Evolutionary conservation across 768 basidiomycete genomes (phyloP), one percentile per base, ranked within the genome.

Genomic region (Termitomyces sp.): DNA sequence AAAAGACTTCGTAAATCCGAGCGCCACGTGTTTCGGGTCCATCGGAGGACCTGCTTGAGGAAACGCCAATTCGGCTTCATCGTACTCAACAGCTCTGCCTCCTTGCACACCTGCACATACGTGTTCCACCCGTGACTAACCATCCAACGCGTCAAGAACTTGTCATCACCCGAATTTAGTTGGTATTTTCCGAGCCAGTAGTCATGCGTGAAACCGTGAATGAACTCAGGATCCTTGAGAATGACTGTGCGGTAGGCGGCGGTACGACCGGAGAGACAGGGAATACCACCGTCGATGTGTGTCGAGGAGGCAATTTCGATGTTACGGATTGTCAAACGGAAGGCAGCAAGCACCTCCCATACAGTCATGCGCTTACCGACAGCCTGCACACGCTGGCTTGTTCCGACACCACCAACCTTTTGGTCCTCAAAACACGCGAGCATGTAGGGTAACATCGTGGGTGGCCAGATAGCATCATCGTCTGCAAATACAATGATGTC

Each of bases 31-130:
- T 96, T 96, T 60, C 94, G 75, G 15, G 93, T 96, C 94, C 93
- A 95, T 60, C 94, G 76, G 53, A 96, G 72, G 12, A 95, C 94
- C 69, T 96, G 94, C 74, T 94, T 94, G 71, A 95, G 73, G 75
- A 96, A 96, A 52, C 91, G 80, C 94, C 93, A 96, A 73, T 96
- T 91, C 28, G 92, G 92, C 72, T 96, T 96, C 94, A 95, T 98
- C 51, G 93, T 95, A 68, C 86, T 89, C 58, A 94, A 74, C 14
- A 95, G 75, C 72, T 95, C 93, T 14, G 85, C 87, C 72, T 91
- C 89, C 68, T 81, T 83, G 75, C 89, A 93, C 68, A 82, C 83
- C 68, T 93, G 91, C 33, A 95, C 90, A 68, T 92, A 94, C n/a
- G 92, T 95, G 69, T 79, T 87, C 94, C 94, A 96, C 15, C 93